Base-by-base conservation (phyloP, 2,329 filamentous ascomycete species). In the Fusarium napiforme region DNA sequence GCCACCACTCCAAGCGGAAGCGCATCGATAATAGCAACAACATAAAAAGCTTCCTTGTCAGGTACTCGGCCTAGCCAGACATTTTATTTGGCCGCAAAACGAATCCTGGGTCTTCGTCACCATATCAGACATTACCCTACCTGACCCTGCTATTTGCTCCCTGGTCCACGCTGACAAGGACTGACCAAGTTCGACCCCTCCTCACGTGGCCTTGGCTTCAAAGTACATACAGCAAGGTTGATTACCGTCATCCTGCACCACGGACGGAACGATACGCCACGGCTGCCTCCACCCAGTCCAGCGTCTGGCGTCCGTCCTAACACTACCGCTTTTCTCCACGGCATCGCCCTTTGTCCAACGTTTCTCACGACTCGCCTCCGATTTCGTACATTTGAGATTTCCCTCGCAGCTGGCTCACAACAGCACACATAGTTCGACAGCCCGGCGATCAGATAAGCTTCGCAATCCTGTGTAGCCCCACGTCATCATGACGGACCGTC, bases 401-500 rank as follows among this genome's bases (percentile, higher is more conserved):
- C 40, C 60, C 57, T 60, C 39, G 40, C 55, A 57, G 40, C 46
- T 63, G 37, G 60, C 62, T 61, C 23, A 30, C 46, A 58, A 63
- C 66, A 68, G 47, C 52, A 62, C 53, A 49, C 37, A 57, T 66
- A 59, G 34, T 55, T 43, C 59, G 37, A 64, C 69, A 60, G 67
- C 70, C 66, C 37, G 64, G 59, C 16, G 30, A 52, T 67, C 60
- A 32, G 60, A 39, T 58, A 59, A 46, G 39, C 32, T 45, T 47
- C 53, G 57, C 50, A 32, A 67, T 57, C 30, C 71, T 67, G 59
- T 55, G 28, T 49, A 40, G 55, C 62, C 71, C 50, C 61, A 64
- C 70, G 61, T 75, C 78, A 81, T 70, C 72, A 89, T 89, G 87
- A 78, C 83, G 59, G 86, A 87, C 77, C 84, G 85, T 71, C 85